Evolutionary conservation across 2,329 filamentous ascomycete genomes (phyloP), one percentile per base, ranked within the genome.

Genomic region (Neopestalotiopsis rosae): DNA sequence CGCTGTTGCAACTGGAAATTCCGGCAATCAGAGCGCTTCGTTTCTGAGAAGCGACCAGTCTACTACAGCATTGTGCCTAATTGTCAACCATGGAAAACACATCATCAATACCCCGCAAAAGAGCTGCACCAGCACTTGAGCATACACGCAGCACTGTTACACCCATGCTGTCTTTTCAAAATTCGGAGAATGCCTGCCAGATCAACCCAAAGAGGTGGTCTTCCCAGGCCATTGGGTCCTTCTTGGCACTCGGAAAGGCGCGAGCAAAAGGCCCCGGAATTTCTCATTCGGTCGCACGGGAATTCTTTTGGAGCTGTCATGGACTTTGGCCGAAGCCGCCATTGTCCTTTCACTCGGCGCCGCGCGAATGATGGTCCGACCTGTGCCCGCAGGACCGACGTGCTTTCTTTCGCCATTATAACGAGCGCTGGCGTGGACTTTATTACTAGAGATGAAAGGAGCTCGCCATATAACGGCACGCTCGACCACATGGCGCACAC

Each of bases 21-120:
- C 65, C 65, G 65, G 65, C 65, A 67, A 67, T 67, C 65, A 67
- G 65, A 14, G 58, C 7, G 45, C 64, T 5, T 28, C 20, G 20
- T 38, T 57, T 58, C 45, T 13, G 65, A 17, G 34, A n/a, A 40
- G n/a, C n/a, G 34, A 24, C 42, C 13, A 34, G 24, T 28, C 24
- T 12, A 67, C 6, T 30, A 28, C 24, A 28, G 24, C 20, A 59
- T 67, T 61, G 34, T 67, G 65, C 34, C 65, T 67, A 67, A 59
- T 66, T 20, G 45, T n/a, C n/a, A 52, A 24, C 45, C 45, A 14
- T 61, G 56, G 57, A 24, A 45, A 49, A 32, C 17, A 17, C 57
- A 42, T 61, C 34, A 24, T 49, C 12, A 28, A 45, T 61, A 24
- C 34, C 65, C 65, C 65, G 34, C 42, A 45, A 6, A 62, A 17